phyloP scores from a whole-genome alignment of 495 filamentous ascomycete species.

The Trichoderma parareesei region DNA sequence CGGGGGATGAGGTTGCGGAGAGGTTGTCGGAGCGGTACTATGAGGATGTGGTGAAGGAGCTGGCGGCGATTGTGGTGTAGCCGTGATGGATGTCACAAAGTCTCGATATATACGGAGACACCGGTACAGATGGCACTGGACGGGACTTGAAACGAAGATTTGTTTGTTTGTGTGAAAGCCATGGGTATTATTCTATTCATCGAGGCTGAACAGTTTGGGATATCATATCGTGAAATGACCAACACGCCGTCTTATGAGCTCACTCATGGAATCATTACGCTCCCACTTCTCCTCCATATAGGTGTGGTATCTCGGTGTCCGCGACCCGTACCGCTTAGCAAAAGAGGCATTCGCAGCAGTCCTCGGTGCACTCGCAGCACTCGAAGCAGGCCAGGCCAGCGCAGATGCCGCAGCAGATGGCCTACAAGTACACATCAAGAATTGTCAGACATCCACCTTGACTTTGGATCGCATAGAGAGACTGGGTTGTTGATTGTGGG shows the following conservation, averaged over 20 bases:
- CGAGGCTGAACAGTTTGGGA: not conserved
- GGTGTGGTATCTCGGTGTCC: not conserved
- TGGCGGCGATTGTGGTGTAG: slow-evolving; percentile 26
- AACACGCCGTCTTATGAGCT: not conserved
- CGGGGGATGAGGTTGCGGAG: slow-evolving; percentile 14
- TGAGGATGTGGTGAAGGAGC: slow-evolving; percentile 29
- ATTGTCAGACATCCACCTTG: too few species aligned
- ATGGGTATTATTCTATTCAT: slow-evolving; percentile 6
- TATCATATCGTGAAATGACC: slow-evolving; percentile 6
- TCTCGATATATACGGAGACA: not conserved
- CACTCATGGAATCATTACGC: not conserved
- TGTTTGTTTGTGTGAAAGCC: not conserved
- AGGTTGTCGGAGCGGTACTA: slow-evolving; percentile 17
- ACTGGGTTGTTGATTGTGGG: too few species aligned
- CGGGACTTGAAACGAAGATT: not conserved
- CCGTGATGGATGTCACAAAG: too few species aligned
- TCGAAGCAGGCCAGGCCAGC: slow-evolving; percentile 12
- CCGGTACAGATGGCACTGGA: not conserved
- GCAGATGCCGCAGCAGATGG: slow-evolving; percentile 12
- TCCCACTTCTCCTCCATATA: not conserved
- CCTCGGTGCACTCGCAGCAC: slow-evolving; percentile 9
- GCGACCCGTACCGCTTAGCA: not conserved
- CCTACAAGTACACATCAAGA: not conserved
- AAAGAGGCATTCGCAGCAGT: slow-evolving; percentile 9
- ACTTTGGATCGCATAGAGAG: too few species aligned